A percentile compares a stretch with the other conserved stretches of the same genome.
Conservation (phyloP, 78 protist genomes). For the Andalucia godoyi region DNA sequence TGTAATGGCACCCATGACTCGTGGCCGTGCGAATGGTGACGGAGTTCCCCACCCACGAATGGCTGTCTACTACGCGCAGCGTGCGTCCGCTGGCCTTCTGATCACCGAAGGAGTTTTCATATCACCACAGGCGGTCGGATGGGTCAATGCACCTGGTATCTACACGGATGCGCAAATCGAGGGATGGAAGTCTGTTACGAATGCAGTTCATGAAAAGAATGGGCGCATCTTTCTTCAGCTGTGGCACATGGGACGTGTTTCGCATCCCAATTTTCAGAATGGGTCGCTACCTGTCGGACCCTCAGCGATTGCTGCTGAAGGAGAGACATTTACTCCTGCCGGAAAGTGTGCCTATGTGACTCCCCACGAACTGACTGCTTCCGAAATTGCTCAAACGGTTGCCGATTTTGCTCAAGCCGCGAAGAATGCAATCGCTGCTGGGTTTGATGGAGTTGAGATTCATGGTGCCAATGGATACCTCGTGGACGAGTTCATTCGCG, state of each 20-base stretch:
- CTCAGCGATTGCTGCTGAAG: not conserved
- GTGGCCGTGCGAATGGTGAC: slow-evolving; percentile 18
- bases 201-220: slow-evolving; percentile 38
- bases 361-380: slow-evolving; percentile 41
- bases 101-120: slow-evolving; percentile 28
- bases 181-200: slow-evolving; percentile 36
- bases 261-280: not conserved
- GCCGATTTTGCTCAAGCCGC: slow-evolving; percentile 37
- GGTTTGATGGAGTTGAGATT: slow-evolving; percentile 79
- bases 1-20: slow-evolving; percentile 33
- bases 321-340: not conserved
- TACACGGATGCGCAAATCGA: slow-evolving; percentile 23
- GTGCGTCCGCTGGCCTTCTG: slow-evolving; percentile 34
- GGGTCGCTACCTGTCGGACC: not conserved
- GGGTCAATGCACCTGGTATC: slow-evolving; percentile 18
- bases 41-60: slow-evolving; percentile 9
- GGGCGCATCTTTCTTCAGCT: slow-evolving; percentile 35
- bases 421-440: slow-evolving; percentile 35
- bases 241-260: slow-evolving; percentile 35
- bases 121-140: slow-evolving; percentile 1
- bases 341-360: not conserved
- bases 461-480: slow-evolving; percentile 85
- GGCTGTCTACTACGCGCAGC: slow-evolving; percentile 35
- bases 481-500: slow-evolving; percentile 43
- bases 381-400: slow-evolving; percentile 33